phyloP scores from a whole-genome alignment of 208 protist genomes.

The Strigomonas galati region DNA sequence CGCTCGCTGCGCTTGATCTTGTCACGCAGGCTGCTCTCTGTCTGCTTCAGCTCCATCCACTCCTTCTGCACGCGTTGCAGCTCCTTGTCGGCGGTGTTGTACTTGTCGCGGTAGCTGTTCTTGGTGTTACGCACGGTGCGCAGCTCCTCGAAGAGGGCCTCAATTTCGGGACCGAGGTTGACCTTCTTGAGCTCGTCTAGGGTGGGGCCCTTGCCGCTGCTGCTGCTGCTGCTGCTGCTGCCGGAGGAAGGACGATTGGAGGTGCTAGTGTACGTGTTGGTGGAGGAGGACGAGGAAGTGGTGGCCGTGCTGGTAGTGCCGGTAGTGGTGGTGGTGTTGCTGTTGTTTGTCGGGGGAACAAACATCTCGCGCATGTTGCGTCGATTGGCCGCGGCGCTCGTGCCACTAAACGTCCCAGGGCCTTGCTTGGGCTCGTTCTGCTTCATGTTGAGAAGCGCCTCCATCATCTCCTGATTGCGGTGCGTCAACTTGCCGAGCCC shows the following conservation, averaged over 20 bases:
- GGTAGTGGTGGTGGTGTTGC: too few relatives aligned
- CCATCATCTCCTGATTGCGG: slow-evolving; percentile 65
- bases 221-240: slow-evolving; percentile 3
- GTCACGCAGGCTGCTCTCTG: slow-evolving; percentile 47
- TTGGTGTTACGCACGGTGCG: slow-evolving; percentile 65
- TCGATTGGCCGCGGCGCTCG: not conserved
- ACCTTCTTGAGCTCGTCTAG: slow-evolving; percentile 82
- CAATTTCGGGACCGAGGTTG: slow-evolving; percentile 85
- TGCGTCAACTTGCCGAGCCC: slow-evolving; percentile 68
- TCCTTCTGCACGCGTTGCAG: slow-evolving; percentile 34
- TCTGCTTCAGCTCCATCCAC: slow-evolving; percentile 25
- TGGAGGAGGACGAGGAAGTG: slow-evolving; percentile 1
- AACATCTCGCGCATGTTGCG: slow-evolving; percentile 13
- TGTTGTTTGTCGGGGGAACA: not conserved
- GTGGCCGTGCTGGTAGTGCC: not conserved
- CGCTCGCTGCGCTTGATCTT: slow-evolving; percentile 71
- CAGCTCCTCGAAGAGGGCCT: slow-evolving; percentile 84
- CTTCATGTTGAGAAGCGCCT: slow-evolving; percentile 73
- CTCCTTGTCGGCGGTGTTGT: slow-evolving; percentile 26
- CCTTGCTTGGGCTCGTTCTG: slow-evolving; percentile 21
- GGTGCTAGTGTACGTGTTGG: not conserved
- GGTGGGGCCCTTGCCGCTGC: slow-evolving; percentile 32
- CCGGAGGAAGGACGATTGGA: not conserved
- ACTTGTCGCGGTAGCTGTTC: slow-evolving; percentile 80
- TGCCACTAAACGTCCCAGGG: slow-evolving; percentile 2